A percentile compares a stretch with the other conserved stretches of the same genome.
These are phyloP conservation scores for Yamadazyma kitorensis DNA, from an alignment of 805 yeast genomes.

Conservation along the genomic window DNA sequence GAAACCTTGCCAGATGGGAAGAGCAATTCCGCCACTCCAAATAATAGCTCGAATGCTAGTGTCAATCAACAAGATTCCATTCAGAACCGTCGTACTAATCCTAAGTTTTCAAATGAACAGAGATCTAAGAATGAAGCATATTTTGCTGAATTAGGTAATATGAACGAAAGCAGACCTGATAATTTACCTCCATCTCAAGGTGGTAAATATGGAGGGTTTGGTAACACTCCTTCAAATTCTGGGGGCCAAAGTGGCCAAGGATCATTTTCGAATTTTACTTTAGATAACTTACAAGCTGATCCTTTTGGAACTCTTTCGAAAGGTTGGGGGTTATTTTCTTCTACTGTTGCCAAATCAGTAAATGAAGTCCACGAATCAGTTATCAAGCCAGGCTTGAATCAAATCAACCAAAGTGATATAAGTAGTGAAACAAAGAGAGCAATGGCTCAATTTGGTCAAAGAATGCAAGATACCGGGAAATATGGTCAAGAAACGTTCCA, in stretches of 20 bases:
- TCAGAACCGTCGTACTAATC: conserved; percentile 43
- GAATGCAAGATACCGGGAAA: conserved; percentile 82
- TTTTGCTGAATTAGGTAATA: conserved; percentile 74
- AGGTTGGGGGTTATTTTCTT: conserved; percentile 93
- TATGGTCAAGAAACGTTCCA: conserved; percentile 69
- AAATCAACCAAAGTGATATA: conserved; percentile 71
- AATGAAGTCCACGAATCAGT: conserved; percentile 84
- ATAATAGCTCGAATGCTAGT: conserved; percentile 3
- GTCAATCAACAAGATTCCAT: conserved; percentile 23
- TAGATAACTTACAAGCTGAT: conserved; percentile 72
- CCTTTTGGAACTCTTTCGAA: conserved; percentile 87
- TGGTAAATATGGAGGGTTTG: conserved; percentile 90
- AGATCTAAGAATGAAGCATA: conserved; percentile 74
- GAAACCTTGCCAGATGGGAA: conserved; percentile 33
- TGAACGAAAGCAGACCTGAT: conserved; percentile 70
- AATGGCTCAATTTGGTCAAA: conserved; percentile 95
- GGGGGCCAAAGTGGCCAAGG: conserved; percentile 24
- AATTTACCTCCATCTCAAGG: conserved; percentile 90
- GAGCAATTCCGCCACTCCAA: conserved; percentile 8
- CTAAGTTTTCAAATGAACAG: conserved; percentile 29
- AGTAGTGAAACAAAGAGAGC: conserved; percentile 84
- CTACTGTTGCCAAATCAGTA: conserved; percentile 80
- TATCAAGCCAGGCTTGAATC: conserved; percentile 86
- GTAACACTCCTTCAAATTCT: conserved; percentile 64
- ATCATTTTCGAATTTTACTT: conserved; percentile 53